Evolutionary conservation across 108 stramenopile genomes (phyloP).

Genomic region (Nitzschia inconspicua): DNA sequence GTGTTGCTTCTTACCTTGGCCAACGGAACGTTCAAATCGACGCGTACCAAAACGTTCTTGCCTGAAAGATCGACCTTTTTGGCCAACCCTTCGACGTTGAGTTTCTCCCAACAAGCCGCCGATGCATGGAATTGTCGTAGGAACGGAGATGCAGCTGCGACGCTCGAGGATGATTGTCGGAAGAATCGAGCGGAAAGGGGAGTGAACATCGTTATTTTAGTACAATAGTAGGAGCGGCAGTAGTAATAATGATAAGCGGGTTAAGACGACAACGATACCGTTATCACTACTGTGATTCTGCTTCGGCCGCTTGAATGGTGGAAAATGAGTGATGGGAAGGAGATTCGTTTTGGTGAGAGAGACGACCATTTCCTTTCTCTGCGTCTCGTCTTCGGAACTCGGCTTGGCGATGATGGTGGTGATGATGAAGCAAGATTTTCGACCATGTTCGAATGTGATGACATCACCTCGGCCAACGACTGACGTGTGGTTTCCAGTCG

Average conservation of each 20-base stretch:
- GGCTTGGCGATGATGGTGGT: neutral
- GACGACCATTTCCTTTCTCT: neutral
- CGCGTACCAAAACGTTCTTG: slow-evolving; percentile 81
- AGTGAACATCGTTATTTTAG: slow-evolving; percentile 4
- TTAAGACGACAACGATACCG: neutral
- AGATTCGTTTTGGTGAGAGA: neutral
- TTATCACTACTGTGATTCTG: neutral
- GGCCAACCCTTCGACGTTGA: slow-evolving; percentile 79
- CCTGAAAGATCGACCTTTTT: slow-evolving; percentile 70
- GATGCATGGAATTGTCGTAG: slow-evolving; percentile 49
- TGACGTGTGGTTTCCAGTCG: no score
- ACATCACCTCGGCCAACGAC: no score
- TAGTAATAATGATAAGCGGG: neutral
- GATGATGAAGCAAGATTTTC: no score
- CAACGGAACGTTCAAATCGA: slow-evolving; percentile 89
- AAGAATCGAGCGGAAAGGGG: neutral
- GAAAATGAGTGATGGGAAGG: neutral
- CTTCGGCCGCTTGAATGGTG: no score
- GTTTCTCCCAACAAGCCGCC: slow-evolving; percentile 47
- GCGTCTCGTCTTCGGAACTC: neutral
- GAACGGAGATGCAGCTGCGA: neutral
- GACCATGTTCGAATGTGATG: no score
- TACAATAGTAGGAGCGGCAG: neutral
- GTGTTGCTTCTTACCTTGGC: slow-evolving; percentile 68
- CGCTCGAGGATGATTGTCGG: neutral